Conservation (phyloP, 306 rosid genomes). For the Albizia julibrissin region DNA sequence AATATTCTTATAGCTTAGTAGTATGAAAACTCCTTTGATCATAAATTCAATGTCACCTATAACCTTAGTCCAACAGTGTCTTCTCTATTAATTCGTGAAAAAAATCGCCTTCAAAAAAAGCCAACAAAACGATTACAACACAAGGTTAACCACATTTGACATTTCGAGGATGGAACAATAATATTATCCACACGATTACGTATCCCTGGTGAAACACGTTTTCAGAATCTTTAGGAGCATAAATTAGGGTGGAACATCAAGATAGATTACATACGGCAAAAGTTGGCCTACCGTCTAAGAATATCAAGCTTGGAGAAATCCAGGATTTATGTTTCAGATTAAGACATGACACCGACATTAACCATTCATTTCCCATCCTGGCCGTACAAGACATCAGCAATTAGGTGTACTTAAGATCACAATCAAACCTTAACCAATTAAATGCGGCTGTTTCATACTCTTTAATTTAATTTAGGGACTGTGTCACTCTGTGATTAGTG, state of each 20-base stretch:
- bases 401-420: neutral
- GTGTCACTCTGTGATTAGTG: neutral
- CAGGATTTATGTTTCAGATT: neutral
- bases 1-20: too few relatives aligned
- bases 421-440: neutral
- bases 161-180: neutral
- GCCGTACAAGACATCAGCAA: too few relatives aligned
- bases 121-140: neutral
- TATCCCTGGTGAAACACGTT: neutral
- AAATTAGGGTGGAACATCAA: neutral
- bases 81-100: too few relatives aligned
- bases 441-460: neutral
- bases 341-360: neutral
- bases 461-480: neutral
- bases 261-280: neutral
- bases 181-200: neutral
- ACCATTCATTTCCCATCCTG: neutral
- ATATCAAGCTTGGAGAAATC: neutral
- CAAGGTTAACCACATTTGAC: neutral
- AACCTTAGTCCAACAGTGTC: too few relatives aligned
- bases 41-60: too few relatives aligned
- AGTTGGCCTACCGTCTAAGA: neutral
- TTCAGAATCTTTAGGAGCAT: neutral
- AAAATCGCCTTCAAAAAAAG: too few relatives aligned
- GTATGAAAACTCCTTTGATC: too few relatives aligned